A percentile compares a stretch with the other conserved stretches of the same genome.
phyloP scores from a whole-genome alignment of 805 yeast genomes.

The Huiozyma sinensis region DNA sequence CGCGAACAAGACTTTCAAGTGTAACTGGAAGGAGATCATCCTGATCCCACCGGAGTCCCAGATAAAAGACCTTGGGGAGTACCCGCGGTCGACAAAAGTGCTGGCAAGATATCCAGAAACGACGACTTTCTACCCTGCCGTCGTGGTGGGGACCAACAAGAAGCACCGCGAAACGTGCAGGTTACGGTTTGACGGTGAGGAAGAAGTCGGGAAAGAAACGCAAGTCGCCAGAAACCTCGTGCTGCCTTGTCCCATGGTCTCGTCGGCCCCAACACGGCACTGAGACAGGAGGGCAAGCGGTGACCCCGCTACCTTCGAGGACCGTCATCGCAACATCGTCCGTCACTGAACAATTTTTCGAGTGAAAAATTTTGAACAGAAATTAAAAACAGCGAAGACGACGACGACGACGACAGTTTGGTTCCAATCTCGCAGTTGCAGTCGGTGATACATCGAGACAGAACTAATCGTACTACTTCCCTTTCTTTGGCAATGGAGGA shows the following conservation, averaged over 20 bases:
- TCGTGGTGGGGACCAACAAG: constrained; percentile 64
- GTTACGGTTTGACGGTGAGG: constrained; percentile 89
- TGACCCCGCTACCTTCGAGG: background rate
- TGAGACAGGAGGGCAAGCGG: constrained; percentile 12
- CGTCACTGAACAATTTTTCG: background rate
- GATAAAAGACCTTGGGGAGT: constrained; percentile 15
- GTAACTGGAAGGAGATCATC: constrained; percentile 69
- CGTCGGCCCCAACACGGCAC: constrained; percentile 6
- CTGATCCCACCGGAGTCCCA: constrained; percentile 45
- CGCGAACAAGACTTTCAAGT: constrained; percentile 76
- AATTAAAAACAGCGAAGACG: no score
- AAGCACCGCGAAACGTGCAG: constrained; percentile 58
- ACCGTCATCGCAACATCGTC: no score
- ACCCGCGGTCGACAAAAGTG: constrained; percentile 71
- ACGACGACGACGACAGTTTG: no score
- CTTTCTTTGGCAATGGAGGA: no score
- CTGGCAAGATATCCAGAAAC: constrained; percentile 95
- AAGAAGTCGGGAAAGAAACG: constrained; percentile 90
- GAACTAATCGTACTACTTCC: no score
- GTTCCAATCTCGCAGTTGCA: no score
- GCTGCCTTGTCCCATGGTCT: constrained; percentile 50
- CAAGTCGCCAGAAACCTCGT: constrained; percentile 82
- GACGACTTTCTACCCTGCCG: constrained; percentile 92
- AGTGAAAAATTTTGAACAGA: background rate
- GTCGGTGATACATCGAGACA: no score